Base-by-base conservation (phyloP, 371 early-diverging fungal species). In the Syncephalastrum sp. region DNA sequence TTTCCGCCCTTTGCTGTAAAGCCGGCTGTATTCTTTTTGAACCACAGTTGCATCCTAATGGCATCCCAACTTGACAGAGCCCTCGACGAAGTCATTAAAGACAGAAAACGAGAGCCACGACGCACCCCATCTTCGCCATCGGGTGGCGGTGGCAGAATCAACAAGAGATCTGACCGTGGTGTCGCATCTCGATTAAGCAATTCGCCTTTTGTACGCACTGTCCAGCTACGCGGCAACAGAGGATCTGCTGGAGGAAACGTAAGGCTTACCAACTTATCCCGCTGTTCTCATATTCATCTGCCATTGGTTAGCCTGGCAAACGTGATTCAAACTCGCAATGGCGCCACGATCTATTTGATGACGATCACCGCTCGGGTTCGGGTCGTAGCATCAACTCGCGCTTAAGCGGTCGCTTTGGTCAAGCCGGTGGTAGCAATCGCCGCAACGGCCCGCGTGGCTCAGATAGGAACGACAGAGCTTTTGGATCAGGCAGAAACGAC, bases 51-150 rank as follows among this genome's bases (percentile, higher is more conserved):
- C 27, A 42, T 52, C 43, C 21, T 42, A 42, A 77, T 74, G 77
- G 61, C 74, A 42, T 69, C 66, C 38, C 57, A 60, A 57, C 64
- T 82, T 49, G 78, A 81, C 57, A 62, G 63, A 52, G 79, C 81
- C 45, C 74, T 83, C 42, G 84, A 81, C 44, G 79, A 83, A 49
- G 80, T 76, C 25, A 82, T 82, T 50, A 71, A 62, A 53, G 67
- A 67, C 15, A 62, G 71, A 46, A 74, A 67, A 67, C 49, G 46
- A 10, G 58, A 55, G 27, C 65, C 57, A 56, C 68, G 58, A 52
- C 45, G 25, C 17, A 46, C 19, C n/a, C 52, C 54, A 44, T 45
- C 50, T 23, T 53, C 42, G 51, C 59, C 47, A 62, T 57, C 42
- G 56, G 41, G 54, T 41, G 13, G 41, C 41, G 64, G 60, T 25